A percentile compares a stretch with the other conserved stretches of the same genome.
These are phyloP conservation scores for Pestalotiopsis sp. DNA, from an alignment of 2,329 filamentous ascomycete genomes.

Conservation along the genomic window DNA sequence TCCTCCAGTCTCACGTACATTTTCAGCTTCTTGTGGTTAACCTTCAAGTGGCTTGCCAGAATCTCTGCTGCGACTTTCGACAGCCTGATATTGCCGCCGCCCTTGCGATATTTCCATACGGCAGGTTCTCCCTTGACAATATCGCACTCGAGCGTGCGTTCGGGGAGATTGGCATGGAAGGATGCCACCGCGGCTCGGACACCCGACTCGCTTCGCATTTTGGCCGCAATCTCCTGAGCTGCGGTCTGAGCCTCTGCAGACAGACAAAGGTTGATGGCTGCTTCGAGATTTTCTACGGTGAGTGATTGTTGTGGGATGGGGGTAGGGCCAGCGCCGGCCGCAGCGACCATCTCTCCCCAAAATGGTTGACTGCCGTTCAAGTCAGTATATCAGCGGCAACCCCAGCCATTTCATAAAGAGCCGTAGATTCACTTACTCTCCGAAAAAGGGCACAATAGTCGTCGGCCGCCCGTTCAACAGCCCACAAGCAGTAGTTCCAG, in stretches of 20 bases:
- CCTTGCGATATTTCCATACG: constrained; percentile 21
- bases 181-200: constrained; percentile 37
- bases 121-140: constrained; percentile 46
- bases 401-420: neutral
- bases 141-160: constrained; percentile 32
- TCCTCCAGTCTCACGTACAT: neutral
- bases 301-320: constrained; percentile 36
- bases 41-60: constrained; percentile 50
- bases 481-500: constrained; percentile 66
- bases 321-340: constrained; percentile 39
- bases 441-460: constrained; percentile 69
- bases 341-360: constrained; percentile 41
- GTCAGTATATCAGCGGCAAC: too few relatives aligned
- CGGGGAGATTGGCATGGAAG: constrained; percentile 37
- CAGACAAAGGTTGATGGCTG: constrained; percentile 35
- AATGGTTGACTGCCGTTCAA: constrained; percentile 35
- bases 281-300: constrained; percentile 31
- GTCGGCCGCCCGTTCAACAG: constrained; percentile 62
- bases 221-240: constrained; percentile 33
- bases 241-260: constrained; percentile 28
- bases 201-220: constrained; percentile 37
- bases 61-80: constrained; percentile 55
- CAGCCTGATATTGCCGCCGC: constrained; percentile 42
- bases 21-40: constrained; percentile 50
- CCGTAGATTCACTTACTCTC: constrained; percentile 39